Evolutionary conservation across 768 basidiomycete species (phyloP).

Genomic region (Pisolithus microcarpus): DNA sequence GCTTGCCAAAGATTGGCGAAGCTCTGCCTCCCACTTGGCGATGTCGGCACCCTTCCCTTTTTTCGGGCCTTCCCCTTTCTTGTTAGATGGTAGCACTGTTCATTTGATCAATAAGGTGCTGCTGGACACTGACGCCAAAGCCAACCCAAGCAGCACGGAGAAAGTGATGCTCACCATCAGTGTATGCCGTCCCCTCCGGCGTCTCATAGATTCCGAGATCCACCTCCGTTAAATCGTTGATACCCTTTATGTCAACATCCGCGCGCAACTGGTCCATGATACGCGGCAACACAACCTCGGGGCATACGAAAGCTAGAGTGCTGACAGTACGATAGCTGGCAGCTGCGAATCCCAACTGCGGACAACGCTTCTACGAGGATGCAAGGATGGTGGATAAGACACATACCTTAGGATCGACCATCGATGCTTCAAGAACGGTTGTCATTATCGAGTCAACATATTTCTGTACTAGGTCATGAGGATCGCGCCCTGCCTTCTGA

Average conservation of each 20-base stretch:
- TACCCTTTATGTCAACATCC: conserved; percentile 55
- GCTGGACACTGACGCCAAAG: not conserved
- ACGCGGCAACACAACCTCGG: conserved; percentile 56
- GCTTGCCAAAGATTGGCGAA: conserved; percentile 74
- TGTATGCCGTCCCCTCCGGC: conserved; percentile 70
- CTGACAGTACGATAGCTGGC: conserved; percentile 71
- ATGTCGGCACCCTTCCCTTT: conserved; percentile 89
- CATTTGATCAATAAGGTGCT: not conserved
- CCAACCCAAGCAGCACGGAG: not conserved
- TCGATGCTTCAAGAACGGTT: conserved; percentile 42
- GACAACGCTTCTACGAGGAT: not conserved
- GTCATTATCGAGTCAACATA: conserved; percentile 45
- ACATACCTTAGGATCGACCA: conserved; percentile 41
- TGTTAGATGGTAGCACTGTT: conserved; percentile 58
- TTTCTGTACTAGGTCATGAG: conserved; percentile 47
- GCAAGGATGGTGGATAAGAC: not conserved
- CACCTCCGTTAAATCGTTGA: conserved; percentile 58
- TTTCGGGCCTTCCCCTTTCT: conserved; percentile 39
- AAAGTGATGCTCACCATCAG: conserved; percentile 52
- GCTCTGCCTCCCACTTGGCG: conserved; percentile 91
- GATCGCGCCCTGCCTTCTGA: conserved; percentile 62
- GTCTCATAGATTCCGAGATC: conserved; percentile 85
- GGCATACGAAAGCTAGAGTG: conserved; percentile 76
- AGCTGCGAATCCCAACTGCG: conserved; percentile 44
- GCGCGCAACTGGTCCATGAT: conserved; percentile 58